phyloP scores from a whole-genome alignment of 192 early-diverging fungal species.

The Thamnidium elegans region DNA sequence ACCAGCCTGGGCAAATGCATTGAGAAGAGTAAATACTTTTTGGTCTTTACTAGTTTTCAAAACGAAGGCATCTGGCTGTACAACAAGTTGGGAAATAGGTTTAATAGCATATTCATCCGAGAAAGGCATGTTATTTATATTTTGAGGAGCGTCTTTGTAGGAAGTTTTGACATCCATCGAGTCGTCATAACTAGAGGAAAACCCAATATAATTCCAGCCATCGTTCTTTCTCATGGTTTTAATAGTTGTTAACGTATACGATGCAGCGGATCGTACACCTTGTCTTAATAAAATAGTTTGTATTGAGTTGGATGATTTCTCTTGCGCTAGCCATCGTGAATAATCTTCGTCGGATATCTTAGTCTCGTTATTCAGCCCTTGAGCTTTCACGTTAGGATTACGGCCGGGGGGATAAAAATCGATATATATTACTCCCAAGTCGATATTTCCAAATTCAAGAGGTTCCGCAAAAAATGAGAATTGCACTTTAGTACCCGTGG shows the following conservation, averaged over 20 bases:
- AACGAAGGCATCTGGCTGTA: conserved; percentile 1
- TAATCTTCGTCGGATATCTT: neutral
- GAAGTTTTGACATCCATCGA: neutral
- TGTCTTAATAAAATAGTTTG: neutral
- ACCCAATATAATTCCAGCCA: conserved; percentile 13
- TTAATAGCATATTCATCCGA: neutral
- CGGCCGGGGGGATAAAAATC: conserved; percentile 4
- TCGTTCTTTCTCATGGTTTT: neutral
- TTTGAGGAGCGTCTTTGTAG: neutral
- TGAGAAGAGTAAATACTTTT: neutral
- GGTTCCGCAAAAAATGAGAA: neutral
- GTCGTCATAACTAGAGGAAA: neutral
- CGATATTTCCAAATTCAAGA: neutral
- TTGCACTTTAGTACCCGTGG: neutral
- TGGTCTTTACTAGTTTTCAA: neutral
- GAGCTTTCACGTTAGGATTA: neutral
- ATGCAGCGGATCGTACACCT: neutral
- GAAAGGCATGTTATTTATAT: neutral
- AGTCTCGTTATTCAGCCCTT: neutral
- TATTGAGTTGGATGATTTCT: no score
- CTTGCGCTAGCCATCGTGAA: no score
- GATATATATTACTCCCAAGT: neutral
- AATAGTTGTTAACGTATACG: neutral
- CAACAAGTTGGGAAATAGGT: no score
- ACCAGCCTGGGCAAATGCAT: neutral